Percentiles rank a stretch among this genome's conserved stretches.
Evolutionary conservation across 225 moss, liverwort and hornwort species (phyloP).

Genomic region (Marchantia paleacea): DNA sequence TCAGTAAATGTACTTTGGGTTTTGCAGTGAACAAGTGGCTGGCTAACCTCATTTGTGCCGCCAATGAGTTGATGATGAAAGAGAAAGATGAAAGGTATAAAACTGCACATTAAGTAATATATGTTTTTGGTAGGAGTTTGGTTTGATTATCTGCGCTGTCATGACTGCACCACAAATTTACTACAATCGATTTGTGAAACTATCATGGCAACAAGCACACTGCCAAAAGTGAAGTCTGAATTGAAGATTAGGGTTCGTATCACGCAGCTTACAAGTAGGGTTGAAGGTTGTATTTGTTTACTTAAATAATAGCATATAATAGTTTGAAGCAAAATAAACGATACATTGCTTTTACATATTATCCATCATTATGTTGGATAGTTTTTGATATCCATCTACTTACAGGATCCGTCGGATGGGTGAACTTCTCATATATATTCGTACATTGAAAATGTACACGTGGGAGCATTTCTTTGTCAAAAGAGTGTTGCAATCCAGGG

Average conservation of each 20-base stretch:
- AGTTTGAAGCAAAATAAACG: too few relatives aligned
- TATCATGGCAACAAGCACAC: too few relatives aligned
- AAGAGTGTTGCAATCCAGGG: constrained; percentile 72
- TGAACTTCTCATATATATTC: constrained; percentile 78
- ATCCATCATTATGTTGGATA: background rate
- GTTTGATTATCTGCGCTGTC: background rate
- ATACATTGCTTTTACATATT: background rate
- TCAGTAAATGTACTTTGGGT: background rate
- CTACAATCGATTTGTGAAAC: too few relatives aligned
- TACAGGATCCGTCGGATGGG: constrained; percentile 78
- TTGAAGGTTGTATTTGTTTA: too few relatives aligned
- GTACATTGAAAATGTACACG: constrained; percentile 91
- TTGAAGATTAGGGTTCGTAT: too few relatives aligned
- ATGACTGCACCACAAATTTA: background rate
- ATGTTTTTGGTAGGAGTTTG: background rate
- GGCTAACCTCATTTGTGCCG: constrained; percentile 66
- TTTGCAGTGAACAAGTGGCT: constrained; percentile 77
- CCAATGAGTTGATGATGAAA: constrained; percentile 90
- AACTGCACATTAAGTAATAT: background rate
- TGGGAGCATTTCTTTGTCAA: constrained; percentile 72
- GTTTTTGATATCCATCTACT: background rate
- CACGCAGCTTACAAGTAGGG: too few relatives aligned
- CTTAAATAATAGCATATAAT: too few relatives aligned
- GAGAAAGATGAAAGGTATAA: constrained; percentile 93
- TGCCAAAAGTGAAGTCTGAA: too few relatives aligned